Evolutionary conservation across 345 rosid genomes (phyloP).

Genomic region (Bruguiera sexangula): DNA sequence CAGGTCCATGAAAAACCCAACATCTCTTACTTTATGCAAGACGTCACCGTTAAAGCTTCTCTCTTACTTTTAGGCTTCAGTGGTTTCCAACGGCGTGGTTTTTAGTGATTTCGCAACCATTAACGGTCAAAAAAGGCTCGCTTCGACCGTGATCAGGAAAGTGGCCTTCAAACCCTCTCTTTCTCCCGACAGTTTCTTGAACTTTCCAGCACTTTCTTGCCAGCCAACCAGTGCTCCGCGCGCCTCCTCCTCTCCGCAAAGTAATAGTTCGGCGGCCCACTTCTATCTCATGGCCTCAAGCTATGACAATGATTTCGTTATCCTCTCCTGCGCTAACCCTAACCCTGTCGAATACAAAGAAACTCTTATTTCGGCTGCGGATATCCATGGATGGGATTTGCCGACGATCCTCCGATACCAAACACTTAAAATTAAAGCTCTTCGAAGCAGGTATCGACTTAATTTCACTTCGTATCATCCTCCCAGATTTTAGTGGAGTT

Average conservation of each 20-base stretch:
- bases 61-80: no score
- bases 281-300: slow-evolving; percentile 36
- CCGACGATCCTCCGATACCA: slow-evolving; percentile 36
- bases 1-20: no score
- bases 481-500: background rate
- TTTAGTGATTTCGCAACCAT: no score
- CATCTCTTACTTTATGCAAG: no score
- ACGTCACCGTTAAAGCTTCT: no score
- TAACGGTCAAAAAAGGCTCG: no score
- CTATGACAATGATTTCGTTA: slow-evolving; percentile 35
- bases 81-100: no score
- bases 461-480: background rate
- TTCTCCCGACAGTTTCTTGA: background rate
- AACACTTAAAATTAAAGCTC: slow-evolving; percentile 42
- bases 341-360: slow-evolving; percentile 21
- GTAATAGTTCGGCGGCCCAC: background rate
- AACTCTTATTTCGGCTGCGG: slow-evolving; percentile 41
- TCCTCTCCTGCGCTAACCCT: slow-evolving; percentile 34
- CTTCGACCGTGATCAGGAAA: background rate
- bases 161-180: background rate
- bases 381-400: slow-evolving; percentile 44
- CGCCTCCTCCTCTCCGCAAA: background rate
- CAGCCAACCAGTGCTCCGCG: background rate
- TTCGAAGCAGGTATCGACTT: slow-evolving; percentile 41
- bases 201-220: background rate